A percentile compares a stretch with the other conserved stretches of the same genome.
Conservation (phyloP, 176 grass and related monocot genomes). For the Hsuehochloa calcarea region DNA sequence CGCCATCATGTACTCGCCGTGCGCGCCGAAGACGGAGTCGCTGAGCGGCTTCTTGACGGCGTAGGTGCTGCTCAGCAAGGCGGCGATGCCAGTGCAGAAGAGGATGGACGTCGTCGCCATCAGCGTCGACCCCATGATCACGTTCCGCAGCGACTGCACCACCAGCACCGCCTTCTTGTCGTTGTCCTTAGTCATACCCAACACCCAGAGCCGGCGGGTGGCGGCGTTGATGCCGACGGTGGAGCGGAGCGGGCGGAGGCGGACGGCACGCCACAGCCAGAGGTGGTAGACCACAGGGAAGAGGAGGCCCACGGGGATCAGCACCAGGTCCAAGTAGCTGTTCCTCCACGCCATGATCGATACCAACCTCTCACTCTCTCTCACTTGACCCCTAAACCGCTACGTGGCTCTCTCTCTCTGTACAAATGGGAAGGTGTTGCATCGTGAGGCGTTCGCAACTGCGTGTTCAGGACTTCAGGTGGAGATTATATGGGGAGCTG, state of each 20-base stretch:
- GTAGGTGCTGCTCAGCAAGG: conserved; percentile 87
- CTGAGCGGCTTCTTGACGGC: conserved; percentile 72
- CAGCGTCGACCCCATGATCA: conserved; percentile 76
- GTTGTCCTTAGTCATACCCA: conserved; percentile 76
- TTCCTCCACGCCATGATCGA: conserved; percentile 57
- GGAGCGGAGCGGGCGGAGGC: conserved; percentile 46
- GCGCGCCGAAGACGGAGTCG: conserved; percentile 61
- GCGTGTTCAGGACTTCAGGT: not conserved
- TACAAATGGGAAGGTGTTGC: not conserved
- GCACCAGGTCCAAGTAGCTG: conserved; percentile 59
- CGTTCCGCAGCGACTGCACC: conserved; percentile 81
- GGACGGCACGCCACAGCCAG: conserved; percentile 61
- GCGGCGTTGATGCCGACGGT: conserved; percentile 71
- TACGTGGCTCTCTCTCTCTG: not conserved
- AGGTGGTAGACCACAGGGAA: conserved; percentile 62
- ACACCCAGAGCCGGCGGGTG: conserved; percentile 68
- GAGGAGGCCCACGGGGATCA: conserved; percentile 64
- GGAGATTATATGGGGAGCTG: too few species aligned
- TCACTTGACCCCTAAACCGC: not conserved
- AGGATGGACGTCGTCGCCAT: conserved; percentile 69
- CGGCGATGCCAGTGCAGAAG: conserved; percentile 66
- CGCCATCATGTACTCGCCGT: conserved; percentile 55
- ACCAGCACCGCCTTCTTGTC: conserved; percentile 65
- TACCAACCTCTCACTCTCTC: not conserved
- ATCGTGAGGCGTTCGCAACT: not conserved